Evolutionary conservation across 192 early-diverging fungal species (phyloP), one percentile per base, ranked within the genome.

Genomic region (Backusella australiensis): DNA sequence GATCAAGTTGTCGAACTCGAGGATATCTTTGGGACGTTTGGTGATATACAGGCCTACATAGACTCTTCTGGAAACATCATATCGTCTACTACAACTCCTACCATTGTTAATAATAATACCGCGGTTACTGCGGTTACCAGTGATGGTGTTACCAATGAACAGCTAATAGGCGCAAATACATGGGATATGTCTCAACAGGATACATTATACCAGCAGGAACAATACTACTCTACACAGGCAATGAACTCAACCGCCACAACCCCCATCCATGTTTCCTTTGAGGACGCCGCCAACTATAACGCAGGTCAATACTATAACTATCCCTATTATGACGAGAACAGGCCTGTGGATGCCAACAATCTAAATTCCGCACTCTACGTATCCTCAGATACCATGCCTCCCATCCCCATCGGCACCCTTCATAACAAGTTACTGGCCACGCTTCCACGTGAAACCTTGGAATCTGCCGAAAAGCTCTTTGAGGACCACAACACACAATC

Each of bases 1-100:
- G 72, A 82, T 65, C 77, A 82, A 63, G 83, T 84, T 19, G 71
- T 84, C 21, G 63, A 78, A 52, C 69, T 86, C 36, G 78, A 83
- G 34, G 75, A 78, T 41, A 81, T 44, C 12, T 75, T 81, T 67
- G 72, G 53, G 8, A 32, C 77, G 4, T 79, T 79, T 69, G 71
- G 71, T 53, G 76, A 73, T 46, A 77, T 81, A 59, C 80, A 81
- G 21, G 76, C 72, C 35, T 73, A 78, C 19, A 11, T 81, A 29
- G 71, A 75, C 34, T 46, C 76, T 41, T 36, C 80, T 59, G 49
- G 67, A 53, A 34, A 69, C 52, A 35, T 66, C 11, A 52, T 68
- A 35, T 38, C 19, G 12, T 69, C 67, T 36, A 23, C 65, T 26
- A 67, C 67, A 21, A 68, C 34, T 17, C 29, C 42, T 44, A 38